These are phyloP conservation scores for Aspergillus candidus DNA, from an alignment of 2,329 filamentous ascomycete genomes.

Conservation along the genomic window DNA sequence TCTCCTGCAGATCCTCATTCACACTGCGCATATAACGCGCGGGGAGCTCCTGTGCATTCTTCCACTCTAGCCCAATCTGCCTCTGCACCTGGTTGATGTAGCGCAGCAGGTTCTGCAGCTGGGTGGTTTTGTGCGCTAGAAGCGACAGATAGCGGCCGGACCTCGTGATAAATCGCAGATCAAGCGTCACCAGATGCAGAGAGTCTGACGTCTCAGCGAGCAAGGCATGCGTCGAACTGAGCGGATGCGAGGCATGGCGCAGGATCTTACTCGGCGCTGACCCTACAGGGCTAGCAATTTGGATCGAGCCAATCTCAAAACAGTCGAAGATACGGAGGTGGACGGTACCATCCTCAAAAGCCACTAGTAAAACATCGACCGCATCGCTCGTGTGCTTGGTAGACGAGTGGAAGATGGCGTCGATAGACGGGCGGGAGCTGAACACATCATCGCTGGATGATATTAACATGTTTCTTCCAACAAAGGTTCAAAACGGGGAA, in stretches of 20 bases:
- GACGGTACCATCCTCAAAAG: conserved; percentile 63
- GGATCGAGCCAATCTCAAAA: conserved; percentile 64
- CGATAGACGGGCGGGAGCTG: conserved; percentile 62
- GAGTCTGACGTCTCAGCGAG: conserved; percentile 44
- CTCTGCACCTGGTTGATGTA: conserved; percentile 77
- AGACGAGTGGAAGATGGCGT: conserved; percentile 61
- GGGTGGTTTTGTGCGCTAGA: conserved; percentile 78
- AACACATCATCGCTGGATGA: conserved; percentile 52
- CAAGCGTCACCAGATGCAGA: conserved; percentile 65
- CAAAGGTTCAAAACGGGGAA: conserved; percentile 3
- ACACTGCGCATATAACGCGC: conserved; percentile 70
- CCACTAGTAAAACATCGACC: conserved; percentile 74
- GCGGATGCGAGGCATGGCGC: conserved; percentile 64
- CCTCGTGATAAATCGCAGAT: conserved; percentile 74
- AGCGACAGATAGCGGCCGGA: conserved; percentile 72
- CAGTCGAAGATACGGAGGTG: conserved; percentile 82
- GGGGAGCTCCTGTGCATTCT: conserved; percentile 72
- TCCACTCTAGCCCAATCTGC: conserved; percentile 77
- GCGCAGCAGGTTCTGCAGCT: conserved; percentile 75
- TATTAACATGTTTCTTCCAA: conserved; percentile 6
- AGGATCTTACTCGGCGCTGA: conserved; percentile 38
- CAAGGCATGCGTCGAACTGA: conserved; percentile 69
- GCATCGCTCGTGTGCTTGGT: conserved; percentile 61
- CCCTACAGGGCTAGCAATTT: conserved; percentile 36
- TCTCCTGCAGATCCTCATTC: conserved; percentile 65